A percentile compares a stretch with the other conserved stretches of the same genome.
These are phyloP conservation scores for Termitomyces heimii DNA, from an alignment of 768 basidiomycete species.

Conservation along the genomic window DNA sequence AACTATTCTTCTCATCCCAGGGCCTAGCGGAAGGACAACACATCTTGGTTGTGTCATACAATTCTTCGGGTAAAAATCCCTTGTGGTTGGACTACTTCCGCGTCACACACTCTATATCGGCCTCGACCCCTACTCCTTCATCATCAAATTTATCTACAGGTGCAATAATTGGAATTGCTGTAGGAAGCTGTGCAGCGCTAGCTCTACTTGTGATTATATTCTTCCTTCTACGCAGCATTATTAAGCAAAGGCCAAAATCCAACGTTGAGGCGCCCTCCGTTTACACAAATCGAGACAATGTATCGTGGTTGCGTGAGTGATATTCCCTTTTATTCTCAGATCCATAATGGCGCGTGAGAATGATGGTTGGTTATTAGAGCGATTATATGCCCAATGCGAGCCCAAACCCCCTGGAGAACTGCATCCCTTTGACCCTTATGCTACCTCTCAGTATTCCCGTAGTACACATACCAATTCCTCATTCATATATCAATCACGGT, in stretches of 20 bases:
- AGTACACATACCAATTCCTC: neutral
- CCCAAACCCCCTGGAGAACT: neutral
- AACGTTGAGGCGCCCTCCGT: neutral
- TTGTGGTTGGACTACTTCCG: slow-evolving; percentile 6
- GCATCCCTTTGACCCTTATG: slow-evolving; percentile 1
- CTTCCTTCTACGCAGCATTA: neutral
- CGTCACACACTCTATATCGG: neutral
- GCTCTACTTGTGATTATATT: slow-evolving; percentile 1
- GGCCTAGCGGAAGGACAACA: neutral
- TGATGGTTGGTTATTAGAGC: neutral
- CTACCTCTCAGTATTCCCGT: neutral
- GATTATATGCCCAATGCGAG: neutral
- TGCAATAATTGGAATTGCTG: slow-evolving; percentile 1
- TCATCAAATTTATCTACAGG: neutral
- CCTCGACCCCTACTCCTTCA: neutral
- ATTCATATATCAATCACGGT: neutral
- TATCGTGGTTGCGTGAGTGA: neutral
- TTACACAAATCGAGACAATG: neutral
- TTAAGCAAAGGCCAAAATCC: neutral
- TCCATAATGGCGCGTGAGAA: neutral
- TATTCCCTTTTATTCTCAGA: neutral
- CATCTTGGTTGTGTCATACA: slow-evolving; percentile 1
- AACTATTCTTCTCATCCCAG: neutral
- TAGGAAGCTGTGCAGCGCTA: slow-evolving; percentile 2
- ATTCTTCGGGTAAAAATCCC: neutral